Evolutionary conservation across 306 rosid species (phyloP).

Genomic region (Ochetophila trinervis): DNA sequence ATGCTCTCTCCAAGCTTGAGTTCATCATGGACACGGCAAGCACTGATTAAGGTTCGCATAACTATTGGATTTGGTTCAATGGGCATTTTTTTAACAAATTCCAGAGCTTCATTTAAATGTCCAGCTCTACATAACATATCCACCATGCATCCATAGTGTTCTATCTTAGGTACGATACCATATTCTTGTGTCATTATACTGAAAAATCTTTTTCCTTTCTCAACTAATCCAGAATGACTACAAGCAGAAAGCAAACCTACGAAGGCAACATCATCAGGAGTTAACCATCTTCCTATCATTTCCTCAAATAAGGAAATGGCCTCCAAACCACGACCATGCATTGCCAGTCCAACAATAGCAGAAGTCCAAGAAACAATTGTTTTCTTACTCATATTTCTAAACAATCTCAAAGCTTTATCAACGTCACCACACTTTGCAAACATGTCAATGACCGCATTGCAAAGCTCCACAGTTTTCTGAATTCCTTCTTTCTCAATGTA

Average conservation of each 20-base stretch:
- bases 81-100: constrained; percentile 62
- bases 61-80: constrained; percentile 67
- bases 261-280: constrained; percentile 72
- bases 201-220: constrained; percentile 62
- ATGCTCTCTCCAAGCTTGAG: constrained; percentile 72
- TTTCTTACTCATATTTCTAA: constrained; percentile 47
- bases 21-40: constrained; percentile 68
- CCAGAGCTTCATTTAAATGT: constrained; percentile 65
- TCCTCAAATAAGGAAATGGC: constrained; percentile 69
- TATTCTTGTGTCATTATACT: constrained; percentile 47
- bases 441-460: constrained; percentile 83
- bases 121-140: constrained; percentile 90
- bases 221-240: constrained; percentile 77
- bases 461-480: constrained; percentile 58
- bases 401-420: constrained; percentile 59
- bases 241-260: constrained; percentile 90
- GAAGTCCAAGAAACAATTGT: constrained; percentile 94
- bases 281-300: constrained; percentile 54
- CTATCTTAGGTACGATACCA: constrained; percentile 61
- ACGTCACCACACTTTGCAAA: constrained; percentile 90
- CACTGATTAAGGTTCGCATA: constrained; percentile 66
- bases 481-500: constrained; percentile 55
- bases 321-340: constrained; percentile 79
- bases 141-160: constrained; percentile 90
- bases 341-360: constrained; percentile 76